Base-by-base conservation (phyloP, 2,329 filamentous ascomycete species). In the Dothiorella sarmentorum region DNA sequence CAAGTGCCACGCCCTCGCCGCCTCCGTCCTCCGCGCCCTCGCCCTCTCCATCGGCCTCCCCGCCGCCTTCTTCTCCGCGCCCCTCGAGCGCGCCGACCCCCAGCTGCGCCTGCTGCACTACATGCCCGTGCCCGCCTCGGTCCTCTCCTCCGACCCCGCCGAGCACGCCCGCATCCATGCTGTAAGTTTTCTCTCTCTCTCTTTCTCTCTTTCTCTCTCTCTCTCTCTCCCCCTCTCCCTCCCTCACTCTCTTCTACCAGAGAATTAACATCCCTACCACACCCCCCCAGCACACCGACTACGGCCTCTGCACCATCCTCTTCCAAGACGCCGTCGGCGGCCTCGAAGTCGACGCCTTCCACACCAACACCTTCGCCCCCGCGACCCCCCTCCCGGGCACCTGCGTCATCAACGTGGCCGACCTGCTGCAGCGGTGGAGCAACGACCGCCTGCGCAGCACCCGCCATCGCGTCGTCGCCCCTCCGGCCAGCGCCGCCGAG, bases 401-500 rank as follows among this genome's bases (percentile, higher is more conserved):
- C 0, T 87, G 94, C 43, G 90, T 97, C 11, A 83, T 96, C 63
- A 97, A 97, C 68, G 91, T 91, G 0, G 91, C 91, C 1, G 92
- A 97, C 70, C 71, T 97, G 64, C 77, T 97, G 52, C 87, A 90
- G 1, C 80, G 91, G 55, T 96, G 91, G 92, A 91, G 88, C 63
- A 96, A 97, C 68, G 90, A 95, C 68, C 88, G 84, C 3, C 95
- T 97, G 75, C 91, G 89, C 76, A 93, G 89, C 69, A 97, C 92
- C 2, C 84, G 91, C 60, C 92, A 97, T 73, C 85, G 91, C 9
- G 92, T 97, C 1, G 89, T 96, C 7, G 89, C 96, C 75, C 92
- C 92, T 2, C 89, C 89, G 0, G 60, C 65, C 11, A 69, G 73
- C 1, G 76, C 78, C 11, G 80, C 79, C 3, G 31, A 9, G 10